Conservation (phyloP, 352 stramenopile species). For the Phytopythium oedochilum region DNA sequence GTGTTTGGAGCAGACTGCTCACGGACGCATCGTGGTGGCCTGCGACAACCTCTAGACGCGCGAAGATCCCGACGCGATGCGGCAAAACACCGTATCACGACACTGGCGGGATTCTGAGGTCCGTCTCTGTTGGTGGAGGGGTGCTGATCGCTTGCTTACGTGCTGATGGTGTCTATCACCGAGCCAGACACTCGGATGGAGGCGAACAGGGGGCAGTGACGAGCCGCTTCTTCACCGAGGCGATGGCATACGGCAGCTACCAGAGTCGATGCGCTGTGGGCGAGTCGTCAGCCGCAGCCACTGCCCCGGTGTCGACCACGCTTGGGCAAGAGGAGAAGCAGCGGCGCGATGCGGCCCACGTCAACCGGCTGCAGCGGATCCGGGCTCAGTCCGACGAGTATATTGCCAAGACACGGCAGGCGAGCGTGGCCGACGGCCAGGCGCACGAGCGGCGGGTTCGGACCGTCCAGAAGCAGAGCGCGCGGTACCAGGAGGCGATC, state of each 20-base stretch:
- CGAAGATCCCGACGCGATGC: constrained; percentile 33
- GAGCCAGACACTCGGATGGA: not conserved
- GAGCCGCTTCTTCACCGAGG: constrained; percentile 32
- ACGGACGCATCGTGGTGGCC: no score
- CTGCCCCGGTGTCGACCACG: constrained; percentile 11
- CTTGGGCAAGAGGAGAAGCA: constrained; percentile 54
- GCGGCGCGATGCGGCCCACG: constrained; percentile 24
- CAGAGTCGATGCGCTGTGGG: not conserved
- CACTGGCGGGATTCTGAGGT: constrained; percentile 33
- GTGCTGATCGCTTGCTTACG: no score
- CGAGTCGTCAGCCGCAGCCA: not conserved
- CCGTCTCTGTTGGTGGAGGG: no score
- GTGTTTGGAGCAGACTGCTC: no score
- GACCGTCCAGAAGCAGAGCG: constrained; percentile 35
- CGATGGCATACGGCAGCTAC: constrained; percentile 30
- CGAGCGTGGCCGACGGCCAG: constrained; percentile 19
- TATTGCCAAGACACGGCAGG: constrained; percentile 15
- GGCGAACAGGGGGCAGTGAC: not conserved
- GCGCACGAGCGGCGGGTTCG: constrained; percentile 30
- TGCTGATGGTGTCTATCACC: not conserved
- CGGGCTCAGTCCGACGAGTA: constrained; percentile 31
- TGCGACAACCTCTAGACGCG: constrained; percentile 22
- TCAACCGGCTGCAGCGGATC: constrained; percentile 34
- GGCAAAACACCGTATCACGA: constrained; percentile 30
- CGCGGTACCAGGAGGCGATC: constrained; percentile 30